A percentile compares a stretch with the other conserved stretches of the same genome.
Evolutionary conservation across 2,329 filamentous ascomycete species (phyloP).

Genomic region (Metarhizium rileyi): DNA sequence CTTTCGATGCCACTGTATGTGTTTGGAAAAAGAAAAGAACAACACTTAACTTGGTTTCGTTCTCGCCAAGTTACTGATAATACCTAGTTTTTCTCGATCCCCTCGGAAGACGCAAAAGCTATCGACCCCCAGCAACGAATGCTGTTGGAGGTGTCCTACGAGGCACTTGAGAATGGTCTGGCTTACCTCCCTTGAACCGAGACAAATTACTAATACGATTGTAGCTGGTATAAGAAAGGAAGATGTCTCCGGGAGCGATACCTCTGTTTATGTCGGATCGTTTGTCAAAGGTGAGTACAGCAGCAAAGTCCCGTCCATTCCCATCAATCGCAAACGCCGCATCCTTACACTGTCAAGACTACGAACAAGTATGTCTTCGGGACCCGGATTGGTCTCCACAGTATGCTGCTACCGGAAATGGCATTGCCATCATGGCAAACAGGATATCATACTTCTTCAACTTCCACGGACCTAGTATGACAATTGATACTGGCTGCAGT

Average conservation of each 20-base stretch:
- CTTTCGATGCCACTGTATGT: slow-evolving; percentile 40
- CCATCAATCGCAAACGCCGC: neutral
- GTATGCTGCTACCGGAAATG: slow-evolving; percentile 43
- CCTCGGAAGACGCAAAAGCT: slow-evolving; percentile 39
- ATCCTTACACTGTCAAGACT: slow-evolving; percentile 24
- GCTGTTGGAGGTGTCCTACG: slow-evolving; percentile 40
- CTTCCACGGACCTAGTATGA: slow-evolving; percentile 45
- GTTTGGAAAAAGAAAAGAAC: neutral
- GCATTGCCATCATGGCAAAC: slow-evolving; percentile 44
- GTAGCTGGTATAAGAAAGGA: slow-evolving; percentile 35
- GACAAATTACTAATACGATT: neutral
- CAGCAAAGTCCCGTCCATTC: neutral
- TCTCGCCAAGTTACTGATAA: neutral
- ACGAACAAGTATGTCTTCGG: slow-evolving; percentile 38
- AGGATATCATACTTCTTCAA: slow-evolving; percentile 47
- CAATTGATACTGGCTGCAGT: slow-evolving; percentile 50
- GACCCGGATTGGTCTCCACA: slow-evolving; percentile 40
- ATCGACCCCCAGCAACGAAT: slow-evolving; percentile 46
- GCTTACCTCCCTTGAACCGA: neutral
- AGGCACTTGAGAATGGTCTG: slow-evolving; percentile 40
- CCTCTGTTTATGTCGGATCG: slow-evolving; percentile 40
- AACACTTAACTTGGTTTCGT: neutral
- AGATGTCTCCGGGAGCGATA: slow-evolving; percentile 32
- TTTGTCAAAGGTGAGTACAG: slow-evolving; percentile 35
- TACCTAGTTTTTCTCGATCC: slow-evolving; percentile 39